Conservation (phyloP, 1,284 basidiomycete species). For the Apiotrichum gamsii region DNA sequence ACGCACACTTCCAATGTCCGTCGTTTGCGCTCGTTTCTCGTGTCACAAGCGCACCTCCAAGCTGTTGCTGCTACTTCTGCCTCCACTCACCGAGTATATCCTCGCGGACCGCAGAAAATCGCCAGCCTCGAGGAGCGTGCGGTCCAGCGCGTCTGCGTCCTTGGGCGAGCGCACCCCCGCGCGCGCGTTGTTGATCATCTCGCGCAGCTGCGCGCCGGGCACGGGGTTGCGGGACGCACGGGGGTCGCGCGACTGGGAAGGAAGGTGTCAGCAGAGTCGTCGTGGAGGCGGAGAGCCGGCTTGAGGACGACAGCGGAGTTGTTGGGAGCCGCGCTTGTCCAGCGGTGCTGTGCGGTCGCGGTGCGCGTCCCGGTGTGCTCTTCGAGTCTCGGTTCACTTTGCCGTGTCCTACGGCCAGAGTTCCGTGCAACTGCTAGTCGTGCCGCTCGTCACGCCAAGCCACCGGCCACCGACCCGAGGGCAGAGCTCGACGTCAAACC, state of each 20-base stretch:
- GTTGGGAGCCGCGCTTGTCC: too few relatives aligned
- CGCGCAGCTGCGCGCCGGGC: constrained; percentile 55
- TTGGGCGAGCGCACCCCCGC: constrained; percentile 36
- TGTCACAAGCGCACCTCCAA: too few relatives aligned
- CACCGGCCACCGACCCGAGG: background rate
- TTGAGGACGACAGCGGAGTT: background rate
- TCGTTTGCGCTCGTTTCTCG: too few relatives aligned
- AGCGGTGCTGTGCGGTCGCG: too few relatives aligned
- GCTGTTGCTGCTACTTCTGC: too few relatives aligned
- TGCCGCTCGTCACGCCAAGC: too few relatives aligned
- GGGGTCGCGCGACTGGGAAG: constrained; percentile 49
- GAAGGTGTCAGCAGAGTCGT: background rate
- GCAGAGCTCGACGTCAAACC: background rate
- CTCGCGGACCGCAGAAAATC: constrained; percentile 67
- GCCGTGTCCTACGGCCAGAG: too few relatives aligned
- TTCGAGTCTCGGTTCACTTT: too few relatives aligned
- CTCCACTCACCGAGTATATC: constrained; percentile 52
- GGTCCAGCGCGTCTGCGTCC: constrained; percentile 27
- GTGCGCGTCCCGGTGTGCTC: too few relatives aligned
- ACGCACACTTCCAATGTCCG: too few relatives aligned
- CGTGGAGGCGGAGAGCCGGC: too few relatives aligned
- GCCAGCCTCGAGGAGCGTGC: constrained; percentile 60
- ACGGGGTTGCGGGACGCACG: constrained; percentile 50
- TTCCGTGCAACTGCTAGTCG: too few relatives aligned
- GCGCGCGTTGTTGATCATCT: constrained; percentile 37